Percentiles rank a stretch among this genome's conserved stretches.
Conservation (phyloP, 495 filamentous ascomycete species). For the Jackrogersella minutella region DNA sequence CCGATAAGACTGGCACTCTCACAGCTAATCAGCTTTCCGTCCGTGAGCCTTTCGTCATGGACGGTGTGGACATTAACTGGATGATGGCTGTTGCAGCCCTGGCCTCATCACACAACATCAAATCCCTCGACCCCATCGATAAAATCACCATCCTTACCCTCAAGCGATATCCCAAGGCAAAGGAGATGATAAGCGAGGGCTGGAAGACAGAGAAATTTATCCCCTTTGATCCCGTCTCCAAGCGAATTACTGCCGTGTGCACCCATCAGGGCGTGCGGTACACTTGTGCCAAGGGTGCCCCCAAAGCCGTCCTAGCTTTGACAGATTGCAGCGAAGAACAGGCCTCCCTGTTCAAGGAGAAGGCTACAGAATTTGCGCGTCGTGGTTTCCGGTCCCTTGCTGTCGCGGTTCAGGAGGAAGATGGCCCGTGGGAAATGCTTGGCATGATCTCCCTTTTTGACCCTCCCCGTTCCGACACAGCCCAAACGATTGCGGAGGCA, state of each 20-base stretch:
- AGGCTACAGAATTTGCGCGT: conserved; percentile 84
- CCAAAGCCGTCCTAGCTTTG: conserved; percentile 79
- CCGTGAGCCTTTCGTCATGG: conserved; percentile 79
- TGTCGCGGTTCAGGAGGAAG: conserved; percentile 81
- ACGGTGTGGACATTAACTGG: conserved; percentile 78
- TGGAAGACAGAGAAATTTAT: conserved; percentile 80
- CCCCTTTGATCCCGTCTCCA: conserved; percentile 93
- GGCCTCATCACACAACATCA: conserved; percentile 88
- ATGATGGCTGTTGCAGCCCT: conserved; percentile 89
- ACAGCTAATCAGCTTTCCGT: conserved; percentile 92
- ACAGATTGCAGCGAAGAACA: conserved; percentile 74
- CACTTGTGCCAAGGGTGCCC: conserved; percentile 88
- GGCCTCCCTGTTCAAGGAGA: conserved; percentile 78
- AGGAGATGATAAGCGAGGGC: conserved; percentile 68
- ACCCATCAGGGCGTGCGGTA: conserved; percentile 78
- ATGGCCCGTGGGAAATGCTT: conserved; percentile 81
- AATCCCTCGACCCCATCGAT: conserved; percentile 91
- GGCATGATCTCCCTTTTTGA: conserved; percentile 92
- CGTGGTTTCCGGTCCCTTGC: conserved; percentile 90
- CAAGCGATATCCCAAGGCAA: conserved; percentile 76
- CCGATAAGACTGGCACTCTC: conserved; percentile 93
- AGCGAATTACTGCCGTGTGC: conserved; percentile 83
- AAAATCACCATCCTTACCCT: conserved; percentile 86
- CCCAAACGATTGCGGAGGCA: conserved; percentile 85
- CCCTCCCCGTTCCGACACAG: conserved; percentile 87